Evolutionary conservation across 176 grass and related monocot species (phyloP).

Genomic region (Coix lacrymajobi): DNA sequence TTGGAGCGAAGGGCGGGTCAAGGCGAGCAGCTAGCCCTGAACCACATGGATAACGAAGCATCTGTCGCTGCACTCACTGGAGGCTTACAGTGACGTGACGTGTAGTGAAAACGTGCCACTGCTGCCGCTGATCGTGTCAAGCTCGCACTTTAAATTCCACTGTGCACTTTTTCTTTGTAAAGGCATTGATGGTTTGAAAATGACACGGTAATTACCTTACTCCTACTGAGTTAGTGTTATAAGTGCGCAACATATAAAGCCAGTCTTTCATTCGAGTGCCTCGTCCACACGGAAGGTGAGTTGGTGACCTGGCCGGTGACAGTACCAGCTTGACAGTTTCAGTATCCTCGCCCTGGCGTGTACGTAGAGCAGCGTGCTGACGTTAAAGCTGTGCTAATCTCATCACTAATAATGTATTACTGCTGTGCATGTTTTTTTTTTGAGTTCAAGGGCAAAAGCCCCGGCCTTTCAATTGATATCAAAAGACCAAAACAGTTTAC

Average conservation of each 20-base stretch:
- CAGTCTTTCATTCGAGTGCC: not conserved
- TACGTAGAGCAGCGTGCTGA: too few species aligned
- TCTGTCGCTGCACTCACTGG: not conserved
- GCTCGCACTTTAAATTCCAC: not conserved
- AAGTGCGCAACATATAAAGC: too few species aligned
- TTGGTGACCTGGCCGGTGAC: not conserved
- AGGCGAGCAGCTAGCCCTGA: not conserved
- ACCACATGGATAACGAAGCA: not conserved
- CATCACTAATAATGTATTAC: too few species aligned
- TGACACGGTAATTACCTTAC: not conserved
- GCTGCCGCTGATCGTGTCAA: not conserved
- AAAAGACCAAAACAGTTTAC: too few species aligned
- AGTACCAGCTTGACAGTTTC: not conserved
- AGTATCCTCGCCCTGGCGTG: too few species aligned
- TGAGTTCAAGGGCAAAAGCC: too few species aligned
- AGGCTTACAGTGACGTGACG: not conserved
- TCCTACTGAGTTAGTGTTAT: too few species aligned
- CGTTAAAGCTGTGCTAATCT: too few species aligned
- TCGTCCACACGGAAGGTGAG: slow-evolving; percentile 7
- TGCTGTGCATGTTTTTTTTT: too few species aligned
- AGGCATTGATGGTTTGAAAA: not conserved
- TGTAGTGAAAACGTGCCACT: too few species aligned
- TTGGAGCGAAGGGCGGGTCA: not conserved
- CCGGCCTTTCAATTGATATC: too few species aligned
- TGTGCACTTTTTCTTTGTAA: not conserved